Evolutionary conservation across 2,329 filamentous ascomycete species (phyloP).

Genomic region (Pseudocercospora ulei): DNA sequence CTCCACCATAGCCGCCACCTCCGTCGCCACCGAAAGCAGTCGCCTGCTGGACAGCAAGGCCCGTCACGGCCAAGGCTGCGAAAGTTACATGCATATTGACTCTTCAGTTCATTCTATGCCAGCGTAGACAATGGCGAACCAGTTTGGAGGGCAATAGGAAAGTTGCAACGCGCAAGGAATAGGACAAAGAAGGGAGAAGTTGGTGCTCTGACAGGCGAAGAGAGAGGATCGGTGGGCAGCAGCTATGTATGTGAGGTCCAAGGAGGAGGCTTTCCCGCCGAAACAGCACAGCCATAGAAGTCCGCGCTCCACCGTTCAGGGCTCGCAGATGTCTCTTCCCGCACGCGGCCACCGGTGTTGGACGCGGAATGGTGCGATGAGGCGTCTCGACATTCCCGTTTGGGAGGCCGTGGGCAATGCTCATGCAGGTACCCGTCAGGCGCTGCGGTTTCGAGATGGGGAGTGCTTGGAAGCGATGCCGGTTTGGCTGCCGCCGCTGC

Average conservation of each 20-base stretch:
- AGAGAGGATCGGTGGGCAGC: conserved; percentile 30
- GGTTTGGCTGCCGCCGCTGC: conserved; percentile 2
- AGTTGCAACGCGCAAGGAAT: conserved; percentile 5
- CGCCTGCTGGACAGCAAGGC: conserved; percentile 40
- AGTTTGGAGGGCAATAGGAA: conserved; percentile 25
- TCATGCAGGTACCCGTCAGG: conserved; percentile 15
- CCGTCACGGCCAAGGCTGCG: conserved; percentile 16
- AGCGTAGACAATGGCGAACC: conserved; percentile 7
- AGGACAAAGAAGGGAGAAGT: conserved; percentile 12
- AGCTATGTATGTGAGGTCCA: conserved; percentile 33
- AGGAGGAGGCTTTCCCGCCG: conserved; percentile 6
- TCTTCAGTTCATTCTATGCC: conserved; percentile 9
- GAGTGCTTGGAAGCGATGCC: conserved; percentile 1
- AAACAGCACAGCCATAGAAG: conserved; percentile 10
- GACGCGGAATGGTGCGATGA: conserved; percentile 15
- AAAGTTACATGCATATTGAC: conserved; percentile 18
- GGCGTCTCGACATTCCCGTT: conserved; percentile 14
- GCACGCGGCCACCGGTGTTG: conserved; percentile 14
- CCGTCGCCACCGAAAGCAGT: conserved; percentile 33
- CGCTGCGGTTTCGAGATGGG: conserved; percentile 15
- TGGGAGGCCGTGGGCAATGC: conserved; percentile 7
- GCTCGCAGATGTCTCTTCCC: conserved; percentile 9
- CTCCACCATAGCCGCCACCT: conserved; percentile 10
- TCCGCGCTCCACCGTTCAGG: conserved; percentile 11
- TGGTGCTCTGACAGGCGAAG: conserved; percentile 4